A percentile compares a stretch with the other conserved stretches of the same genome.
phyloP scores from a whole-genome alignment of 2,329 filamentous ascomycete genomes.

The Colletotrichum sp. region DNA sequence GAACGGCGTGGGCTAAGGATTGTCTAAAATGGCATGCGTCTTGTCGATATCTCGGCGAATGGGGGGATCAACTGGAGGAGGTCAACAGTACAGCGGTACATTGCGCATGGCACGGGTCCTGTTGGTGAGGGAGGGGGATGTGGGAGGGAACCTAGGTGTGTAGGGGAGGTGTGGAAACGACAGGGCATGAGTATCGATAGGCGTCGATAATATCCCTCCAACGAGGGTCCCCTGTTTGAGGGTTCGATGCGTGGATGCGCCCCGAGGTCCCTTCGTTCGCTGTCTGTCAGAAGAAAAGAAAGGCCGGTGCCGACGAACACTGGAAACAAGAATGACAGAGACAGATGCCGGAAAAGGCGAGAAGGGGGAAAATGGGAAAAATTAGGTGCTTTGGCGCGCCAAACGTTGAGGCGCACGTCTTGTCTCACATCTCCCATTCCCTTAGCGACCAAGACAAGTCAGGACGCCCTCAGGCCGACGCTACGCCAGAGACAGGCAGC shows the following conservation, averaged over 20 bases:
- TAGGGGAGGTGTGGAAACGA: background rate
- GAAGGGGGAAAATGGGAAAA: background rate
- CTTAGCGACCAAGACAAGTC: background rate
- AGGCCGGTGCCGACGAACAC: background rate
- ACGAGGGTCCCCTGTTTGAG: background rate
- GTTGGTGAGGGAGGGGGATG: background rate
- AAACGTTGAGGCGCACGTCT: background rate
- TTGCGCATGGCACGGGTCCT: background rate
- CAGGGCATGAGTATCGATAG: background rate
- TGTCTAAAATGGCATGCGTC: background rate
- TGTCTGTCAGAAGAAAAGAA: background rate
- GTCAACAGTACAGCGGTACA: background rate
- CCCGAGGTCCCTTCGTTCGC: background rate
- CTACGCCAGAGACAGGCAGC: background rate
- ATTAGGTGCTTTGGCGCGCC: background rate
- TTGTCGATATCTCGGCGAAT: background rate
- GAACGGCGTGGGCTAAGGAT: background rate
- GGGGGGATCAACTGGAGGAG: background rate
- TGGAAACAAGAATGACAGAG: background rate
- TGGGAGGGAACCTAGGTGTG: background rate
- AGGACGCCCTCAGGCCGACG: background rate
- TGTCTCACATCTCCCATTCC: background rate
- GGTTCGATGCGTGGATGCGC: background rate
- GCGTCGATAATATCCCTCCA: slow-evolving; percentile 3
- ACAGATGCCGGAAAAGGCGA: background rate